These are phyloP conservation scores for Chytriomyces confervae DNA, from an alignment of 192 early-diverging fungal species.

Conservation along the genomic window DNA sequence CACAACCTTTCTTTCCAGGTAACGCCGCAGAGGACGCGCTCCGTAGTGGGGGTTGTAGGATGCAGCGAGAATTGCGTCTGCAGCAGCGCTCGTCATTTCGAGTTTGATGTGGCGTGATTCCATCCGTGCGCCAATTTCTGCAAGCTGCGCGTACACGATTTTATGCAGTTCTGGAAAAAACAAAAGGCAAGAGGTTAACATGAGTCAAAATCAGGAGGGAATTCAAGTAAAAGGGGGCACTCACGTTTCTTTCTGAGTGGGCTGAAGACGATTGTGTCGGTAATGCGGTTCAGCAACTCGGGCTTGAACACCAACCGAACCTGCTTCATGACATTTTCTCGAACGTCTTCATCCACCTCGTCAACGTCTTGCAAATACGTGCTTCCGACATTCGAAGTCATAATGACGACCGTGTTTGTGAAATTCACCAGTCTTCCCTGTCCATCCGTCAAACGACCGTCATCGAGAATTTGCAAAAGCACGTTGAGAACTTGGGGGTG, in stretches of 20 bases:
- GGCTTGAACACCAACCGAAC: conserved; percentile 83
- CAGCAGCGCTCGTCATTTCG: conserved; percentile 69
- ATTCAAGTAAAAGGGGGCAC: neutral
- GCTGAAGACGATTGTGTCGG: conserved; percentile 89
- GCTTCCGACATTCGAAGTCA: conserved; percentile 91
- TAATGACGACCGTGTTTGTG: conserved; percentile 93
- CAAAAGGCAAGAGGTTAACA: neutral
- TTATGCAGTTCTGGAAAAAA: conserved; percentile 58
- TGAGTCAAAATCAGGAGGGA: neutral
- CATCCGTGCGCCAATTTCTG: conserved; percentile 68
- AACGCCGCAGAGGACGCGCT: conserved; percentile 89
- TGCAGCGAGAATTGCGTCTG: conserved; percentile 73
- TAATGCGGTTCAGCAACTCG: conserved; percentile 96
- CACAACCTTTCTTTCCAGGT: conserved; percentile 83
- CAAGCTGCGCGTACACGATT: conserved; percentile 77
- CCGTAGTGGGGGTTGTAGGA: conserved; percentile 95
- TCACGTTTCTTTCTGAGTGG: conserved; percentile 56
- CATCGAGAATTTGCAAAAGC: conserved; percentile 95
- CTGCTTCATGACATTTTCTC: conserved; percentile 73
- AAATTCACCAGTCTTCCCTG: conserved; percentile 94
- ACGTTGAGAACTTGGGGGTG: conserved; percentile 90
- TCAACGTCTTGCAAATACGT: conserved; percentile 56
- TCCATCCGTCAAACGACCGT: conserved; percentile 93
- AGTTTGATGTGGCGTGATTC: conserved; percentile 78
- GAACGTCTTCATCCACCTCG: conserved; percentile 24